Evolutionary conservation across 495 filamentous ascomycete genomes (phyloP).

Genomic region (Cairneyella variabilis): DNA sequence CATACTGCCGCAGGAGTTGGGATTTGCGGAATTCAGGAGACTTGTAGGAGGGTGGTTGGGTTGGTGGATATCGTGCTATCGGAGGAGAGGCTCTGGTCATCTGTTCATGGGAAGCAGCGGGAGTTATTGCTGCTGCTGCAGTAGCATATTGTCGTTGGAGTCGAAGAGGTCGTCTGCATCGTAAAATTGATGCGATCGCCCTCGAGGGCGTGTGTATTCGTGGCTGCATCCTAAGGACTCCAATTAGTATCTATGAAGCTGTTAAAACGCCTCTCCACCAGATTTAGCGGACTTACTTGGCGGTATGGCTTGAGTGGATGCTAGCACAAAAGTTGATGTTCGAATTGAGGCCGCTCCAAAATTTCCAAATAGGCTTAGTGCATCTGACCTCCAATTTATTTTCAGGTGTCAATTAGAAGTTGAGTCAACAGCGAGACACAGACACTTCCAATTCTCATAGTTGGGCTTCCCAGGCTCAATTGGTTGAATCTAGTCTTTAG

Average conservation of each 20-base stretch:
- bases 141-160: conserved; percentile 25
- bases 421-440: conserved; percentile 4
- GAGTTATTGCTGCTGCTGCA: conserved; percentile 17
- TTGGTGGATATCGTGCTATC: conserved; percentile 47
- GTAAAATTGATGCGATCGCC: conserved; percentile 22
- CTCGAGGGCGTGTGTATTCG: conserved; percentile 26
- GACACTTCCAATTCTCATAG: background rate
- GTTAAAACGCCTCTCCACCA: background rate
- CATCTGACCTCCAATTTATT: too few relatives aligned
- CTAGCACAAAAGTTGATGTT: background rate
- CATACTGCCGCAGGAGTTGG: conserved; percentile 92
- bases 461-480: too few relatives aligned
- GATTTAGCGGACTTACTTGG: conserved; percentile 11
- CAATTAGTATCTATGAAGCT: background rate
- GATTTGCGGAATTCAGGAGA: conserved; percentile 84
- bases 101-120: conserved; percentile 20
- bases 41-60: conserved; percentile 85
- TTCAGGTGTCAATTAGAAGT: too few relatives aligned
- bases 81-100: conserved; percentile 48
- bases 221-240: conserved; percentile 39
- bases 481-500: background rate
- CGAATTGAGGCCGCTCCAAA: background rate
- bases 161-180: conserved; percentile 13
- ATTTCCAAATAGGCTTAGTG: conserved; percentile 4
- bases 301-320: background rate